phyloP scores from a whole-genome alignment of 768 basidiomycete genomes.

The Lyophyllum atratum region DNA sequence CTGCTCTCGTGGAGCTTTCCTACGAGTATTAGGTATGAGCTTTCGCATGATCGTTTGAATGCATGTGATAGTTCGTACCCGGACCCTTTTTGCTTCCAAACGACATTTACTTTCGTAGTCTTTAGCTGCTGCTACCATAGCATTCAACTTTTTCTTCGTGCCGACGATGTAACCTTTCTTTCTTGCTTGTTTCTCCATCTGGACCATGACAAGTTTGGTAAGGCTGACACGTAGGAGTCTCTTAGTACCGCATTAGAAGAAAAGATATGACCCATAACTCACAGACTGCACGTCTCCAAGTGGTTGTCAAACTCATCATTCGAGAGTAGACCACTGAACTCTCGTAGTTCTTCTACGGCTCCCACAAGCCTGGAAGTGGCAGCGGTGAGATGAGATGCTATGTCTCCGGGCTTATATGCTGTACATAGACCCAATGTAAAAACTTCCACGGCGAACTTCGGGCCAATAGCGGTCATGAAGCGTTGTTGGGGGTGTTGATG shows the following conservation, averaged over 20 bases:
- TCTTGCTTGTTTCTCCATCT: background rate
- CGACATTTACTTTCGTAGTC: background rate
- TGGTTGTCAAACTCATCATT: background rate
- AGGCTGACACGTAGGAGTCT: background rate
- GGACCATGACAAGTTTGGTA: background rate
- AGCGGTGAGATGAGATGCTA: background rate
- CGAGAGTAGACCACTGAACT: background rate
- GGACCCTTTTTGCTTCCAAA: background rate
- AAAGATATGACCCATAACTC: background rate
- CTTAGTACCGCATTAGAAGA: background rate
- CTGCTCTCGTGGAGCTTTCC: background rate
- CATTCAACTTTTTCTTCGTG: background rate
- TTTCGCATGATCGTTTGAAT: background rate
- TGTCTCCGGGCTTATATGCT: background rate
- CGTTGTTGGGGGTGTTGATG: no score
- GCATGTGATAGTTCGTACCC: background rate
- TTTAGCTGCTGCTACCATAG: background rate
- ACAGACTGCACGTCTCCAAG: background rate
- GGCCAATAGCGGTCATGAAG: no score
- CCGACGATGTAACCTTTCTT: background rate
- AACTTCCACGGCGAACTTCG: background rate
- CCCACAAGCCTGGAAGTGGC: background rate
- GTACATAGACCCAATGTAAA: background rate
- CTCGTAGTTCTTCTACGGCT: background rate
- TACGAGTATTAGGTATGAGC: background rate